phyloP scores from a whole-genome alignment of 225 moss, liverwort and hornwort genomes.

The Takakia lepidozioides region DNA sequence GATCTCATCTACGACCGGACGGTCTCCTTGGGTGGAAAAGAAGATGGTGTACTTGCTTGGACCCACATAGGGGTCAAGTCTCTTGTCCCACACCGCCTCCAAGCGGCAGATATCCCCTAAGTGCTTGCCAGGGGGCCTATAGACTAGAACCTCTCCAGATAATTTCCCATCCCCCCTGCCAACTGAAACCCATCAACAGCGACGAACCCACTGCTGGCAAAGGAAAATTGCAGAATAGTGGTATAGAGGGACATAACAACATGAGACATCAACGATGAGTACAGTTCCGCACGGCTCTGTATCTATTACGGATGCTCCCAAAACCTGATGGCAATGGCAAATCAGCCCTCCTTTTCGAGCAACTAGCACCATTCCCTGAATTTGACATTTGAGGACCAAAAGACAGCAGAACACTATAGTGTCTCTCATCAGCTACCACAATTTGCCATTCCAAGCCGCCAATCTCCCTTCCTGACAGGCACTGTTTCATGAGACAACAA shows the following conservation, averaged over 20 bases:
- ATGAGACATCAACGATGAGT: neutral
- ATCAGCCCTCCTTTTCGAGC: too few relatives aligned
- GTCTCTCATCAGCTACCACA: too few relatives aligned
- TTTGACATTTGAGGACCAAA: too few relatives aligned
- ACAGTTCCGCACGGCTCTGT: too few relatives aligned
- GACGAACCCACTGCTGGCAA: neutral
- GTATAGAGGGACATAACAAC: neutral
- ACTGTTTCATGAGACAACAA: too few relatives aligned
- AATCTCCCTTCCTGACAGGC: too few relatives aligned
- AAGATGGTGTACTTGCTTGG: slow-evolving; percentile 38
- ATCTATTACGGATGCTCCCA: too few relatives aligned
- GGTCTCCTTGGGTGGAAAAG: slow-evolving; percentile 55
- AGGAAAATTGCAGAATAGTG: too few relatives aligned
- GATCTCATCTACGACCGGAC: slow-evolving; percentile 51
- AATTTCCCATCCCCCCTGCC: slow-evolving; percentile 47
- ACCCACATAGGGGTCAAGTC: slow-evolving; percentile 42
- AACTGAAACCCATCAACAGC: neutral
- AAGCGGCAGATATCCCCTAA: slow-evolving; percentile 64
- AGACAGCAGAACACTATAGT: too few relatives aligned
- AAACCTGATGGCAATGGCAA: too few relatives aligned
- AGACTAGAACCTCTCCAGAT: slow-evolving; percentile 53
- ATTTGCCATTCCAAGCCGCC: too few relatives aligned
- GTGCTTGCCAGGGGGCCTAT: slow-evolving; percentile 69
- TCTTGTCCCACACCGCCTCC: slow-evolving; percentile 52
- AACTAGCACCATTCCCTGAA: too few relatives aligned